Evolutionary conservation across 768 basidiomycete species (phyloP).

Genomic region (Crepidotus variabilis): DNA sequence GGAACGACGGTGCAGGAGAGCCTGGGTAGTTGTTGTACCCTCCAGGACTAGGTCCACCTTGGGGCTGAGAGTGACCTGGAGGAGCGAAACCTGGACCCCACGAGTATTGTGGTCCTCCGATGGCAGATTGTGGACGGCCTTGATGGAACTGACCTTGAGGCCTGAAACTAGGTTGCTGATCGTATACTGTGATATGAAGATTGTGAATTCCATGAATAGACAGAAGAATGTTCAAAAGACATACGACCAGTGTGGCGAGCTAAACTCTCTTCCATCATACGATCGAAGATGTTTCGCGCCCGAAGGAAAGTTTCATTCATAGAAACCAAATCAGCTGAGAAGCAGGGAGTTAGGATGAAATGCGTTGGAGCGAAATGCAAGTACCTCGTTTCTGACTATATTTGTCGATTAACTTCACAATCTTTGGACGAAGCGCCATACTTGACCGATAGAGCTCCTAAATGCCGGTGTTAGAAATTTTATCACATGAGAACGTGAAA

Average conservation of each 20-base stretch:
- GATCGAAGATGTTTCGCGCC: conserved; percentile 85
- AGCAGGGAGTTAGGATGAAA: conserved; percentile 14
- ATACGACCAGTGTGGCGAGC: conserved; percentile 67
- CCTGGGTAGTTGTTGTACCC: conserved; percentile 27
- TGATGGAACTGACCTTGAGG: conserved; percentile 5
- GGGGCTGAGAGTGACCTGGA: conserved; percentile 6
- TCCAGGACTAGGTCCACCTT: conserved; percentile 19
- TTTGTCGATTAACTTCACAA: conserved; percentile 95
- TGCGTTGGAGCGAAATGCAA: background rate
- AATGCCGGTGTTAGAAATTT: background rate
- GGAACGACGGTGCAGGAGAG: conserved; percentile 4
- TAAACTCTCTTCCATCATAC: conserved; percentile 90
- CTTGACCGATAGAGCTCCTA: conserved; percentile 89
- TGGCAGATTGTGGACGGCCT: background rate
- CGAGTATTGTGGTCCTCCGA: conserved; percentile 5
- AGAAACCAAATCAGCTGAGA: conserved; percentile 81
- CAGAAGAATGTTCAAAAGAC: conserved; percentile 12
- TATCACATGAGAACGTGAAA: conserved; percentile 3
- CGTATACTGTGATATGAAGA: conserved; percentile 44
- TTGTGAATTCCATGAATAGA: conserved; percentile 3
- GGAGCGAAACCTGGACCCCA: conserved; percentile 7
- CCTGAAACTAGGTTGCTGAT: conserved; percentile 23
- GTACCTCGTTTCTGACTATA: conserved; percentile 88
- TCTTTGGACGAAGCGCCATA: conserved; percentile 89
- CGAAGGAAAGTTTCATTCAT: conserved; percentile 95